Evolutionary conservation across 2,329 filamentous ascomycete genomes (phyloP).

Genomic region (Thelonectria discophora): DNA sequence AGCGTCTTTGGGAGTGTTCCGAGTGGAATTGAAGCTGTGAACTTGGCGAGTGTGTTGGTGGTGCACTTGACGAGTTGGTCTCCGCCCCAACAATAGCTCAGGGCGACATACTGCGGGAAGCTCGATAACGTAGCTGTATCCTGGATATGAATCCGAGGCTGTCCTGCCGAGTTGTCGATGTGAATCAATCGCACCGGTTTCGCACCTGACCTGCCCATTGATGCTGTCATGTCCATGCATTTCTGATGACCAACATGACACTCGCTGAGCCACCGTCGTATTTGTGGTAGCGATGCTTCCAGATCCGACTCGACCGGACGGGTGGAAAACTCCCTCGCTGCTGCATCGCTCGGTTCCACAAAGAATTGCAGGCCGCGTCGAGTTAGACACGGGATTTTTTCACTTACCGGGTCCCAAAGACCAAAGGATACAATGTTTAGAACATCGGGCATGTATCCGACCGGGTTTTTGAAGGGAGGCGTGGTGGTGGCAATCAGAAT

Average conservation of each 20-base stretch:
- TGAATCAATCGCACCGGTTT: neutral
- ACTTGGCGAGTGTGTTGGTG: neutral
- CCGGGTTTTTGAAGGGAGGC: neutral
- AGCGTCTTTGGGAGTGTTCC: conserved; percentile 2
- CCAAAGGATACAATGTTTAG: conserved; percentile 1
- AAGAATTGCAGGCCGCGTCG: neutral
- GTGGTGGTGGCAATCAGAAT: neutral
- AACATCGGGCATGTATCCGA: conserved; percentile 9
- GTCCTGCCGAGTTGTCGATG: neutral
- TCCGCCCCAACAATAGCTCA: conserved; percentile 12
- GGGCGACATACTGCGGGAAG: neutral
- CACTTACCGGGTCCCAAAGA: neutral
- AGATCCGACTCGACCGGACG: conserved; percentile 2
- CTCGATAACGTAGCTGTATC: neutral
- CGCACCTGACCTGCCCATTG: neutral
- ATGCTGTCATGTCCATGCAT: neutral
- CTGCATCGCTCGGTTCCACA: neutral
- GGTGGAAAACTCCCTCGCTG: conserved; percentile 1
- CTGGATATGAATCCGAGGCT: conserved; percentile 1
- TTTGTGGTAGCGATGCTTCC: neutral
- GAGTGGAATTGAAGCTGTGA: neutral
- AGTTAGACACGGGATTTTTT: conserved; percentile 2
- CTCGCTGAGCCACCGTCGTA: neutral
- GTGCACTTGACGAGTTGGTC: conserved; percentile 12
- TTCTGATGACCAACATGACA: neutral